Evolutionary conservation across 2,329 filamentous ascomycete species (phyloP).

Genomic region (Alternaria brassicicola): DNA sequence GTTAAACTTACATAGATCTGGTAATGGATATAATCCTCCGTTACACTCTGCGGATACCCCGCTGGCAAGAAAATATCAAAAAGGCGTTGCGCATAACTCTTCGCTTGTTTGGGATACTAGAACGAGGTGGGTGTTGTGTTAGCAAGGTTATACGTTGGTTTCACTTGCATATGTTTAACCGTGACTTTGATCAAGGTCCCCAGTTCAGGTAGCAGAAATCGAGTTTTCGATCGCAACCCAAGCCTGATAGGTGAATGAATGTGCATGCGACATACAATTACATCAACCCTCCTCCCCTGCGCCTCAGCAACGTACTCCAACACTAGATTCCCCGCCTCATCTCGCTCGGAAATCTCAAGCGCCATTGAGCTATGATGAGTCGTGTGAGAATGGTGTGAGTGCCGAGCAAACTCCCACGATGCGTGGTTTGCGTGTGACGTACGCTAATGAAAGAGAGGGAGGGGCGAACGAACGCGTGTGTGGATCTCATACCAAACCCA

Average conservation of each 20-base stretch:
- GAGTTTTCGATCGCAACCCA: not conserved
- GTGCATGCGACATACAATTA: constrained; percentile 47
- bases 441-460: not conserved
- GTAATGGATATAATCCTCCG: constrained; percentile 80
- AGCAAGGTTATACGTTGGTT: not conserved
- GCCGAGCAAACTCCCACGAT: not conserved
- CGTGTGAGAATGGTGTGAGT: not conserved
- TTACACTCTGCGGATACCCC: constrained; percentile 88
- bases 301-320: constrained; percentile 56
- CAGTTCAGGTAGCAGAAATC: not conserved
- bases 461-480: not conserved
- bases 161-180: not conserved
- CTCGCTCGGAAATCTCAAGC: constrained; percentile 48
- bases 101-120: constrained; percentile 10
- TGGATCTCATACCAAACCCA: not conserved
- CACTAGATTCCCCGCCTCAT: constrained; percentile 58
- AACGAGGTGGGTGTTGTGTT: not conserved
- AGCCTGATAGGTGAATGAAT: not conserved
- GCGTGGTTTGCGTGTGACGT: not conserved
- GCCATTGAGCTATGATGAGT: not conserved
- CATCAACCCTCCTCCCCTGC: constrained; percentile 51
- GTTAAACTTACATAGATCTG: constrained; percentile 62
- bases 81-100: constrained; percentile 45
- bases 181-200: not conserved
- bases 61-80: constrained; percentile 82